These are phyloP conservation scores for Phytophthora macrochlamydospora DNA, from an alignment of 352 stramenopile genomes.

Conservation along the genomic window DNA sequence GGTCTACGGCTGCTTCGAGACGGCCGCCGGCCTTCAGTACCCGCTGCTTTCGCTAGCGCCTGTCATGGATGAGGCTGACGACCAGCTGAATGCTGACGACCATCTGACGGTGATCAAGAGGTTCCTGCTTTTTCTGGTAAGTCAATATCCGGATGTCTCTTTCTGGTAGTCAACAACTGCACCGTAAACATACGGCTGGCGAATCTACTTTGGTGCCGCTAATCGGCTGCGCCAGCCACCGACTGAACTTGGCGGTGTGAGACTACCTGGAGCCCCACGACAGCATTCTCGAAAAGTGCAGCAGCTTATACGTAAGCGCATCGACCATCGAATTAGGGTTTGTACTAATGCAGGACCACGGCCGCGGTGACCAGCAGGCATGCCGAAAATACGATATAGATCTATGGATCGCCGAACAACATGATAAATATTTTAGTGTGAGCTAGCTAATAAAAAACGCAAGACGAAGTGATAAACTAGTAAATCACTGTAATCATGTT, in stretches of 20 bases:
- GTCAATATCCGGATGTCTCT: neutral
- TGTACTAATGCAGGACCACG: neutral
- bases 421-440: neutral
- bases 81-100: too few relatives aligned
- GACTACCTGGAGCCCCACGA: conserved; percentile 5
- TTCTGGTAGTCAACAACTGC: neutral
- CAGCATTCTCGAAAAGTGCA: neutral
- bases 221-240: conserved; percentile 12
- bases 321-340: neutral
- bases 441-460: neutral
- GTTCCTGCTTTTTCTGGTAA: neutral
- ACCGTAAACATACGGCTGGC: neutral
- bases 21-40: neutral
- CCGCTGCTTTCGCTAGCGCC: neutral
- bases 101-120: neutral
- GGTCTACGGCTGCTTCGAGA: neutral
- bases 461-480: neutral
- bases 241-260: neutral
- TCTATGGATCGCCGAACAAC: neutral
- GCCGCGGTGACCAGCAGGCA: too few relatives aligned
- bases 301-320: neutral
- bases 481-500: conserved; percentile 1
- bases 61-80: neutral
- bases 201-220: conserved; percentile 6
- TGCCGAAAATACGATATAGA: neutral